Percentiles rank a stretch among this genome's conserved stretches.
Evolutionary conservation across 2,329 filamentous ascomycete genomes (phyloP).

Genomic region (Penicillium sp.): DNA sequence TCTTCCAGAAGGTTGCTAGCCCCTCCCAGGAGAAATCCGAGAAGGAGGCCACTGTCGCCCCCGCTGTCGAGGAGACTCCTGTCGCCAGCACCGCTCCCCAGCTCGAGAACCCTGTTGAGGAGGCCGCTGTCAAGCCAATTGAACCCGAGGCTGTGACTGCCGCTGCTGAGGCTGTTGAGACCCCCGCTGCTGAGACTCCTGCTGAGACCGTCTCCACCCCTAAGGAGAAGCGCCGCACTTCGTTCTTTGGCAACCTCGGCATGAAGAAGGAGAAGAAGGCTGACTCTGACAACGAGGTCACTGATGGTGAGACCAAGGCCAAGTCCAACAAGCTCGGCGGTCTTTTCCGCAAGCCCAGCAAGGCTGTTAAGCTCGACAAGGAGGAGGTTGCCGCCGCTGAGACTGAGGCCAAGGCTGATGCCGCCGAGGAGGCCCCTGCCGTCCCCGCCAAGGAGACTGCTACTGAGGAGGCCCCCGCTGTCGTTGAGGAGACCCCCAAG

Average conservation of each 20-base stretch:
- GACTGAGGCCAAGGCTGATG: conserved; percentile 34
- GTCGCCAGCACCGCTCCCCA: conserved; percentile 51
- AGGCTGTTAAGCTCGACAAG: conserved; percentile 46
- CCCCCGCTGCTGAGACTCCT: conserved; percentile 29
- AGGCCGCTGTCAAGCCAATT: conserved; percentile 37
- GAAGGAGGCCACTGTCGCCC: conserved; percentile 50
- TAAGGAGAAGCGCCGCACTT: conserved; percentile 52
- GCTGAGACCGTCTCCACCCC: conserved; percentile 35
- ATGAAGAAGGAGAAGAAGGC: conserved; percentile 53
- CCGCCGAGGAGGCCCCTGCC: conserved; percentile 25
- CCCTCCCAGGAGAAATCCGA: conserved; percentile 47
- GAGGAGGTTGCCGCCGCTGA: conserved; percentile 34
- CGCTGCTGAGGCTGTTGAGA: conserved; percentile 39
- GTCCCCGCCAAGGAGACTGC: conserved; percentile 24
- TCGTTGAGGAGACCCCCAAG: conserved; percentile 24
- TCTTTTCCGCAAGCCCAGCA: conserved; percentile 51
- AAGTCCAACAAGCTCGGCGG: conserved; percentile 46
- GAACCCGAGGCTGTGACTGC: conserved; percentile 46
- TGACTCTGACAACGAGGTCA: conserved; percentile 48
- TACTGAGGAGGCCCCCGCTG: conserved; percentile 21
- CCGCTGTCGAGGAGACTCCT: conserved; percentile 43
- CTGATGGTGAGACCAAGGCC: conserved; percentile 47
- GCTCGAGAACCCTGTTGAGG: conserved; percentile 46
- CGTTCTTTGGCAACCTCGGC: conserved; percentile 54
- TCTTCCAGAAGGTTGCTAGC: conserved; percentile 66